phyloP scores from a whole-genome alignment of 495 filamentous ascomycete genomes.

The Trichocladium antarcticum region DNA sequence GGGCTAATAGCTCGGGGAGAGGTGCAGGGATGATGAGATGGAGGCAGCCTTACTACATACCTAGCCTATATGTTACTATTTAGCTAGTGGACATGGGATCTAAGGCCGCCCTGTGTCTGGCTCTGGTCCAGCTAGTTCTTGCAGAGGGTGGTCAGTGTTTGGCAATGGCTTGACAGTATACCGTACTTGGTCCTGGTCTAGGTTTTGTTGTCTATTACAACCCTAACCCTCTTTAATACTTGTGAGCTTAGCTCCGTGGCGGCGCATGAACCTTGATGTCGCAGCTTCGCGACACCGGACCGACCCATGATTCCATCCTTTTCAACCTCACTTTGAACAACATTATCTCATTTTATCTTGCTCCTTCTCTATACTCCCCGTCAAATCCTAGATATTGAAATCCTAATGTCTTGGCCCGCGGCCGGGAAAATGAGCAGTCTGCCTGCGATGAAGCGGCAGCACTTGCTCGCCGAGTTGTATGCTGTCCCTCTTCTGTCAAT shows the following conservation, averaged over 20 bases:
- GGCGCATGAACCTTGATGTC: constrained; percentile 10
- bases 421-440: constrained; percentile 21
- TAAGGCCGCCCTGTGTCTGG: too few species aligned
- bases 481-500: constrained; percentile 12
- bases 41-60: too few species aligned
- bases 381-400: not conserved
- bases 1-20: too few species aligned
- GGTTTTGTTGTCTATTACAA: too few species aligned
- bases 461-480: constrained; percentile 70
- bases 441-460: constrained; percentile 41
- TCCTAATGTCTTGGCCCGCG: constrained; percentile 12
- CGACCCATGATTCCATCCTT: not conserved
- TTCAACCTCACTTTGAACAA: not conserved
- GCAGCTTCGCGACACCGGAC: not conserved
- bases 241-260: not conserved
- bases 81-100: too few species aligned
- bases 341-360: not conserved
- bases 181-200: too few species aligned
- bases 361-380: not conserved
- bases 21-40: too few species aligned
- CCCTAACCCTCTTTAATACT: constrained; percentile 2
- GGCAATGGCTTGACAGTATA: too few species aligned
- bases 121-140: too few species aligned
- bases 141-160: too few species aligned
- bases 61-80: not conserved